These are phyloP conservation scores for Poteriospumella lacustris DNA, from an alignment of 108 stramenopile genomes.

Conservation along the genomic window DNA sequence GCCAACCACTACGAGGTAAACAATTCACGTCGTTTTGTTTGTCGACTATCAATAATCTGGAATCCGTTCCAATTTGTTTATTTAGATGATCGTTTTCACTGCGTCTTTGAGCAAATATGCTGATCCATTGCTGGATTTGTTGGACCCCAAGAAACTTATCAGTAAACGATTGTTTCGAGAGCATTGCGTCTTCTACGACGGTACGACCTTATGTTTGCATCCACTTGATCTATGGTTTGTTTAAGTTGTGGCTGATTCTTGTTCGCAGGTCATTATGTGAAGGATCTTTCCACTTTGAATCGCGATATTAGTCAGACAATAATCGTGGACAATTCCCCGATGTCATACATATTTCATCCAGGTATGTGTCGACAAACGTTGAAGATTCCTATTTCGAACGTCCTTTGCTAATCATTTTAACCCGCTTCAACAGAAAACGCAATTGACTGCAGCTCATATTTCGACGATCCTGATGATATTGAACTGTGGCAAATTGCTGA, in stretches of 20 bases:
- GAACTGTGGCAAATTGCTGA: constrained; percentile 87
- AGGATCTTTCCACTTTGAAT: constrained; percentile 77
- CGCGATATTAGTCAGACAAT: constrained; percentile 77
- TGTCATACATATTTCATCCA: constrained; percentile 91
- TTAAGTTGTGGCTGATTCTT: not conserved
- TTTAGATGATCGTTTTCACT: constrained; percentile 81
- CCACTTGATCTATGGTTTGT: not conserved
- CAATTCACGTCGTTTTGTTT: too few relatives aligned
- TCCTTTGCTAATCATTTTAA: not conserved
- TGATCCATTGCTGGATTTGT: constrained; percentile 85
- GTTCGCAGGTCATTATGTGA: constrained; percentile 69
- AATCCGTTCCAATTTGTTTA: not conserved
- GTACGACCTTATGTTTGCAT: constrained; percentile 47
- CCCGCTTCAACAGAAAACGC: constrained; percentile 66
- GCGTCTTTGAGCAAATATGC: constrained; percentile 96
- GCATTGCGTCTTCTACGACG: constrained; percentile 90
- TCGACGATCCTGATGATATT: constrained; percentile 81
- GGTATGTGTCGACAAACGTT: not conserved
- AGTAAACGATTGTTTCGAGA: constrained; percentile 87
- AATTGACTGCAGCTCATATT: constrained; percentile 87
- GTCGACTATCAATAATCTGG: not conserved
- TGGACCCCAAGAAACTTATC: constrained; percentile 76
- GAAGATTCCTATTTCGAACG: not conserved
- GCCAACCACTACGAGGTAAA: constrained; percentile 81
- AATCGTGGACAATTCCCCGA: constrained; percentile 95